These are phyloP conservation scores for Penstemon newberryi DNA, from an alignment of 257 asterid species.

Conservation along the genomic window DNA sequence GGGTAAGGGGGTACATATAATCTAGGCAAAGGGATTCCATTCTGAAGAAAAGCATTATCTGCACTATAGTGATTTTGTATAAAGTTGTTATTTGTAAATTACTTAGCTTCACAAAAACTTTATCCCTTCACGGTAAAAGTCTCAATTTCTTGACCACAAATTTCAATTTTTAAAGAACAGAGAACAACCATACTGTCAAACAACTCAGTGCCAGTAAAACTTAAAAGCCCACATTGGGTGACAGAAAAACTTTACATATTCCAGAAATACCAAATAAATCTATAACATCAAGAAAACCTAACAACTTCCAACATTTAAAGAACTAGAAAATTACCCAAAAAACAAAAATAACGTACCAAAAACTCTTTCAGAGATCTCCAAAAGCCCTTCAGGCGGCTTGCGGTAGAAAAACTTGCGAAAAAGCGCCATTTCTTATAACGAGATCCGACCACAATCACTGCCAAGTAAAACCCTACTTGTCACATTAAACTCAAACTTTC, in stretches of 20 bases:
- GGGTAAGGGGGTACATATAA: no score
- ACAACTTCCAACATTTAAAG: conserved; percentile 5
- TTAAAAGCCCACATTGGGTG: no score
- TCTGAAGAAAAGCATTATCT: not conserved
- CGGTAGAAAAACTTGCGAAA: conserved; percentile 48
- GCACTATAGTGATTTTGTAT: not conserved
- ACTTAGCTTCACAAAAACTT: no score
- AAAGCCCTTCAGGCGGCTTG: conserved; percentile 60
- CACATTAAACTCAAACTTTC: conserved; percentile 28
- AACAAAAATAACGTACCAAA: conserved; percentile 40
- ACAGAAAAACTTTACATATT: not conserved
- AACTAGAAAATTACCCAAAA: conserved; percentile 10
- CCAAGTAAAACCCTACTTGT: conserved; percentile 31
- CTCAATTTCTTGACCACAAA: no score
- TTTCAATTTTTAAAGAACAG: no score
- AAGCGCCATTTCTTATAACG: conserved; percentile 44
- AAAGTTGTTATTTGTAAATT: no score
- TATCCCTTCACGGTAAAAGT: no score
- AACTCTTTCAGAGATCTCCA: conserved; percentile 57
- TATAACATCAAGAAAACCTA: conserved; percentile 18
- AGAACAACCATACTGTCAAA: no score
- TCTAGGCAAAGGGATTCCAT: not conserved
- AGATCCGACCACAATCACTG: conserved; percentile 35
- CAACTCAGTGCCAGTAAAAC: no score
- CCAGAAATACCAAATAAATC: conserved; percentile 7